phyloP scores from a whole-genome alignment of 345 rosid species.

The Cardiospermum halicacabum region DNA sequence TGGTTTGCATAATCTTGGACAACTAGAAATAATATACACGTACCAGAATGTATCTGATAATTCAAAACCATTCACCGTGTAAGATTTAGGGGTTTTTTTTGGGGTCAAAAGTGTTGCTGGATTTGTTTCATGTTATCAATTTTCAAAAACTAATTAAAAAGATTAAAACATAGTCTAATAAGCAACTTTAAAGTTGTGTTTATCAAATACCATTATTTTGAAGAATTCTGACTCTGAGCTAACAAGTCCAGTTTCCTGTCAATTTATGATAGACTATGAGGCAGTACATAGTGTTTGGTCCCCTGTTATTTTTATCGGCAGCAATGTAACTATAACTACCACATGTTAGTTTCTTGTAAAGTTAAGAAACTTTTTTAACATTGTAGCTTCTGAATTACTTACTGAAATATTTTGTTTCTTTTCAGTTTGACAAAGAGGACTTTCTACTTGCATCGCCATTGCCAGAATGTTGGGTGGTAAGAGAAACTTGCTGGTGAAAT shows the following conservation, averaged over 20 bases:
- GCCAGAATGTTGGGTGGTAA: constrained; percentile 96
- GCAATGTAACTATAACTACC: not conserved
- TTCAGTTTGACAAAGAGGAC: constrained; percentile 74
- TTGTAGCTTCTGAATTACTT: constrained; percentile 4
- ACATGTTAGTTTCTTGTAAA: not conserved
- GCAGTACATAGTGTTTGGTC: not conserved
- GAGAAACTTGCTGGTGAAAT: constrained; percentile 13
- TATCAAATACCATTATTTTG: not conserved
- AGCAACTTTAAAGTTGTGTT: not conserved
- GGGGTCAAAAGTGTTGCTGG: not conserved
- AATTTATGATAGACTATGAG: not conserved
- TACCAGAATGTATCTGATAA: not conserved
- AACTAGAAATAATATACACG: not conserved
- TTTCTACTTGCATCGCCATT: constrained; percentile 55
- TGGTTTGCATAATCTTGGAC: not conserved
- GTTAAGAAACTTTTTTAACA: not conserved
- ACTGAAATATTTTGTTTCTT: constrained; percentile 10
- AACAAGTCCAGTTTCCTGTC: not conserved
- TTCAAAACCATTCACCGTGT: not conserved
- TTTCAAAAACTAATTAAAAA: not conserved
- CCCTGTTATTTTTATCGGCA: not conserved
- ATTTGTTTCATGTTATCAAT: not conserved
- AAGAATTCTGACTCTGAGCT: not conserved
- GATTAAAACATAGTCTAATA: not conserved
- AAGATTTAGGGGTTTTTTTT: not conserved